Evolutionary conservation across 2,329 filamentous ascomycete genomes (phyloP).

Genomic region (Cordyceps javanica): DNA sequence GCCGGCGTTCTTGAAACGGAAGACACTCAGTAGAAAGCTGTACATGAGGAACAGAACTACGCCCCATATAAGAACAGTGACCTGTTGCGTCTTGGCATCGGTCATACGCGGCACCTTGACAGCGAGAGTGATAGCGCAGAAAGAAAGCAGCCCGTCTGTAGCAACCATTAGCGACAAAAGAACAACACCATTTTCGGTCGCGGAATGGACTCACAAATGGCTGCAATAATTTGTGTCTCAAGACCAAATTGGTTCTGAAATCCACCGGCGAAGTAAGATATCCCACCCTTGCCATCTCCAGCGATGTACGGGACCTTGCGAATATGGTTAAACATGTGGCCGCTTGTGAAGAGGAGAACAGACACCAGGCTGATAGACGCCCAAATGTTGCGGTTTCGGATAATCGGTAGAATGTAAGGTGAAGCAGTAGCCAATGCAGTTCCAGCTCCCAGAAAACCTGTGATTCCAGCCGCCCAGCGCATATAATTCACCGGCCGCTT

Average conservation of each 20-base stretch:
- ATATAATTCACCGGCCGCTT: conserved; percentile 83
- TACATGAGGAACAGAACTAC: conserved; percentile 75
- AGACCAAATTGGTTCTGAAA: conserved; percentile 93
- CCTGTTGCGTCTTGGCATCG: conserved; percentile 69
- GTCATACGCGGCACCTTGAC: conserved; percentile 87
- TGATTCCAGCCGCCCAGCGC: conserved; percentile 61
- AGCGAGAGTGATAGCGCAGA: conserved; percentile 84
- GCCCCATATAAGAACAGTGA: conserved; percentile 75
- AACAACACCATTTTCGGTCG: not conserved
- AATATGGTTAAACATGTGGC: conserved; percentile 99
- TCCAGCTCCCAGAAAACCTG: conserved; percentile 61
- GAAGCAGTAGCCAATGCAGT: conserved; percentile 66
- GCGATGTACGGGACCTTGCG: conserved; percentile 89
- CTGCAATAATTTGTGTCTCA: conserved; percentile 92
- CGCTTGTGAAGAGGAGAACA: conserved; percentile 88
- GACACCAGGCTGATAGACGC: conserved; percentile 81
- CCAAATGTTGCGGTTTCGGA: conserved; percentile 92
- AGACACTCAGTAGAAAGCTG: conserved; percentile 89
- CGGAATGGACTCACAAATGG: conserved; percentile 74
- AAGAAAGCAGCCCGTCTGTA: conserved; percentile 65
- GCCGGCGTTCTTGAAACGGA: conserved; percentile 88
- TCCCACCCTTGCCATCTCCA: conserved; percentile 75
- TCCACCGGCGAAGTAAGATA: conserved; percentile 83
- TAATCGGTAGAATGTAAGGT: conserved; percentile 71
- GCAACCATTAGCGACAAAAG: not conserved